These are phyloP conservation scores for Paramyrothecium sp. DNA, from an alignment of 2,329 filamentous ascomycete genomes.

Conservation along the genomic window DNA sequence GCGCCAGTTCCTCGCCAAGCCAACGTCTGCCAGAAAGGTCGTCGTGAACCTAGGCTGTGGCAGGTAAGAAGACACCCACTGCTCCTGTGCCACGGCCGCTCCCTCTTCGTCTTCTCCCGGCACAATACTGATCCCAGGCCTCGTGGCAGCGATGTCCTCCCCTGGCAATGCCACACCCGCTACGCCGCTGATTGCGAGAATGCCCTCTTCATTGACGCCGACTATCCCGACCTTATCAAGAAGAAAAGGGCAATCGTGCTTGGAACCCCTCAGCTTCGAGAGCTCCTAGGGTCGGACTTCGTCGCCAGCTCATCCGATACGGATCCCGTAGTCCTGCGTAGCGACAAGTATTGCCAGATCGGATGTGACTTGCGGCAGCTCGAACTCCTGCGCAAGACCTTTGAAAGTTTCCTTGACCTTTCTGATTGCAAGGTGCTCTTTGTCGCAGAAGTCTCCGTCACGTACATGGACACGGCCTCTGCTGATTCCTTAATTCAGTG, in stretches of 20 bases:
- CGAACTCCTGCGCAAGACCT: constrained; percentile 53
- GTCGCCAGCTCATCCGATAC: constrained; percentile 34
- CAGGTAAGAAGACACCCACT: constrained; percentile 61
- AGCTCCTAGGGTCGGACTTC: constrained; percentile 28
- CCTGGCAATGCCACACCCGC: constrained; percentile 76
- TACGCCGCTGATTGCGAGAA: constrained; percentile 58
- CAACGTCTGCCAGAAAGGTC: constrained; percentile 55
- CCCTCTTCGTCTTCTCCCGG: no score
- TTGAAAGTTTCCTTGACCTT: constrained; percentile 59
- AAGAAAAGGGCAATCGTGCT: constrained; percentile 70
- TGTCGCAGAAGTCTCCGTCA: constrained; percentile 85
- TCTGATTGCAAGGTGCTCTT: constrained; percentile 68
- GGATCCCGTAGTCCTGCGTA: constrained; percentile 56
- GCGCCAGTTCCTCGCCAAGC: constrained; percentile 64
- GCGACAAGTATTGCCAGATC: constrained; percentile 72
- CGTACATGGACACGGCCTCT: constrained; percentile 77
- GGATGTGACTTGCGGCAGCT: constrained; percentile 79
- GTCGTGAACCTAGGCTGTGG: constrained; percentile 87
- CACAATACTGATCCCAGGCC: no score
- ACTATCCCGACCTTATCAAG: constrained; percentile 77
- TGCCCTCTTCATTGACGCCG: constrained; percentile 77
- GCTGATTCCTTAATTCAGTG: constrained; percentile 76
- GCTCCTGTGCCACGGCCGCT: not conserved
- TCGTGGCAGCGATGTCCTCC: constrained; percentile 70
- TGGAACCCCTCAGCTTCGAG: constrained; percentile 55